Evolutionary conservation across 2,329 filamentous ascomycete species (phyloP), one percentile per base, ranked within the genome.

Genomic region (Lecanicillium sp.): DNA sequence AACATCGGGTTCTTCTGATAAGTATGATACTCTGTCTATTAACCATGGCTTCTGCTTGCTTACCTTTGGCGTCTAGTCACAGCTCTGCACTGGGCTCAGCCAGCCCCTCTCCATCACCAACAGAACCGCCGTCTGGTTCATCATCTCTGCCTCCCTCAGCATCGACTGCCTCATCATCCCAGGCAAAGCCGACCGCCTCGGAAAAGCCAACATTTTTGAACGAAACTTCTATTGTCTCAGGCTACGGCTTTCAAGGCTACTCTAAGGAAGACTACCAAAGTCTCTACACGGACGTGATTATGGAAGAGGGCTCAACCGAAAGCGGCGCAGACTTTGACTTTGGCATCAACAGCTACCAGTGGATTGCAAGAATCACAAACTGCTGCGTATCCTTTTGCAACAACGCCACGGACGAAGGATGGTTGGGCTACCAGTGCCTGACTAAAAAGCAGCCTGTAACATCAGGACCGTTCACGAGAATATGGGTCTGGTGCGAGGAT

Each of bases 231-330:
- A 46, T 48, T 0, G 20, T 18, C 13, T 32, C 34, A 2, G 40
- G 43, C 2, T 52, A 55, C 17, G 50, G 49, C 4, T 62, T 62
- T 49, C 59, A 62, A 37, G 58, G 42, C 7, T 62, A 53, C 33
- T 48, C 51, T 1, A 42, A 44, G 6, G 2, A 31, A 3, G 45
- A 54, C 29, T 59, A 49, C 41, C 19, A 12, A 3, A 57, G 57
- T 13, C 38, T 46, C 0, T 36, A 32, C 17, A 55, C 57, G 4
- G n/a, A 39, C 0, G 33, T 61, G 20, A 37, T 50, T 29, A 19
- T 17, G 10, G 37, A 51, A 4, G 50, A 56, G 33, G 55, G 50
- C 14, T 6, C 6, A 7, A 31, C 29, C n/a, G 29, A 31, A 31
- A 31, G 29, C n/a, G 49, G 44, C 35, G 42, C 40, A n/a, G 44